These are phyloP conservation scores for Rhodocollybia butyracea DNA, from an alignment of 768 basidiomycete genomes.

Conservation along the genomic window DNA sequence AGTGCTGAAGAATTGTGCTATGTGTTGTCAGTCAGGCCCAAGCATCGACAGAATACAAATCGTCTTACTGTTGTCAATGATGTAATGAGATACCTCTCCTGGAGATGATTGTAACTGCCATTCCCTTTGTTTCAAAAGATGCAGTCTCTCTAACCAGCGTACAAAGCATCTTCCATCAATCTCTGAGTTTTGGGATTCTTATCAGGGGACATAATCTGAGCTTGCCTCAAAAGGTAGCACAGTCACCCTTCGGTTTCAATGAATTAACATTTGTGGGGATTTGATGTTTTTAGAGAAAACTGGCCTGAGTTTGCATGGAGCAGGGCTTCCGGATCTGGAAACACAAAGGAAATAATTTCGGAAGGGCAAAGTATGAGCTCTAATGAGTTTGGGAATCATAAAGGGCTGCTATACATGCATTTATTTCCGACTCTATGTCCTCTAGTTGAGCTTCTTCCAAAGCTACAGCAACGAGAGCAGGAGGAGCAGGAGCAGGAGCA, in stretches of 20 bases:
- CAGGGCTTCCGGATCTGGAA: background rate
- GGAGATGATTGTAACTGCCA: background rate
- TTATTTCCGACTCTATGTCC: too few relatives aligned
- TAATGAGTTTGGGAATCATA: background rate
- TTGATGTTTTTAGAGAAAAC: background rate
- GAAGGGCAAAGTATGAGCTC: background rate
- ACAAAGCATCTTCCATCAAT: background rate
- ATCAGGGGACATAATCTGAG: background rate
- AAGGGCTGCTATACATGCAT: too few relatives aligned
- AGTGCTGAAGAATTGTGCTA: background rate
- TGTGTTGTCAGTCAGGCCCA: background rate
- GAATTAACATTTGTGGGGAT: background rate
- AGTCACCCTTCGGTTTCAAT: background rate
- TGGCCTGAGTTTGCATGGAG: background rate
- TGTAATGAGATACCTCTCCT: background rate
- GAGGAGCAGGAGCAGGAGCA: too few relatives aligned
- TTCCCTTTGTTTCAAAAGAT: background rate
- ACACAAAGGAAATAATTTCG: background rate
- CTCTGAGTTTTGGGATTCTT: too few relatives aligned
- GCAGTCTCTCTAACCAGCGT: background rate
- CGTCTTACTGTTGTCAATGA: background rate
- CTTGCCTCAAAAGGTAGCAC: background rate
- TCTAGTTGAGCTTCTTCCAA: too few relatives aligned
- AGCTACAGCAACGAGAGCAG: too few relatives aligned
- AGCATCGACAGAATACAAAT: background rate